Conservation (phyloP, 495 filamentous ascomycete genomes). For the Parachaetomium inaequale region DNA sequence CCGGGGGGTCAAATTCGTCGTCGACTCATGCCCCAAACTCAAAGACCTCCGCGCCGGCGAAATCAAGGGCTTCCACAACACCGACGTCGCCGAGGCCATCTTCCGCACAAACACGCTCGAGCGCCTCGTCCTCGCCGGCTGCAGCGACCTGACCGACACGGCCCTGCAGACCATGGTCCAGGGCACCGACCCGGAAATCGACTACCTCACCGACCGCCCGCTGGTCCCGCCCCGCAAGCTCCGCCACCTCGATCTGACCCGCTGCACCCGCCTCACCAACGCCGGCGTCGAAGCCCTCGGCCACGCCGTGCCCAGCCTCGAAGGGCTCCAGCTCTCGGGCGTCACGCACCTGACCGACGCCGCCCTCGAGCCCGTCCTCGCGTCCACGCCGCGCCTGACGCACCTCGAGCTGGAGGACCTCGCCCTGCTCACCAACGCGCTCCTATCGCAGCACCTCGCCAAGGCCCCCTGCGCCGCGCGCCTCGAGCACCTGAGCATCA, state of each 20-base stretch:
- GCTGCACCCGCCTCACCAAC: conserved; percentile 71
- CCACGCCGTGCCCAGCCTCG: conserved; percentile 70
- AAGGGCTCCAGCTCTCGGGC: conserved; percentile 76
- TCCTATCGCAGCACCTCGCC: conserved; percentile 66
- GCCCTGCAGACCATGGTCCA: conserved; percentile 67
- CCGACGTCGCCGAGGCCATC: conserved; percentile 63
- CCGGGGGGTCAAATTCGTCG: conserved; percentile 69
- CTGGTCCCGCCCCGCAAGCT: conserved; percentile 75
- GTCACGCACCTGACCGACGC: conserved; percentile 69
- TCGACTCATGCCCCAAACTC: conserved; percentile 67
- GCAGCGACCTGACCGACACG: conserved; percentile 69
- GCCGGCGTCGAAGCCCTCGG: conserved; percentile 63
- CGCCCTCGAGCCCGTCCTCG: conserved; percentile 66
- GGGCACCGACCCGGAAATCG: conserved; percentile 68
- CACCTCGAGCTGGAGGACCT: conserved; percentile 91
- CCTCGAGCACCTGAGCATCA: conserved; percentile 80
- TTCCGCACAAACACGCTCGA: conserved; percentile 79
- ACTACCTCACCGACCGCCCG: conserved; percentile 70
- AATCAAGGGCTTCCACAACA: conserved; percentile 70
- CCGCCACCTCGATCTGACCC: conserved; percentile 78
- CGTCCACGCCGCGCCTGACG: conserved; percentile 68
- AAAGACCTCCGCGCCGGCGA: conserved; percentile 81
- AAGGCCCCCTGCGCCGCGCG: conserved; percentile 64
- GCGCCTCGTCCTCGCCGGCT: conserved; percentile 71
- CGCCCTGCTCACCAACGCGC: conserved; percentile 65